Evolutionary conservation across 148 eudicot species (phyloP).

Genomic region (Drosera capensis): DNA sequence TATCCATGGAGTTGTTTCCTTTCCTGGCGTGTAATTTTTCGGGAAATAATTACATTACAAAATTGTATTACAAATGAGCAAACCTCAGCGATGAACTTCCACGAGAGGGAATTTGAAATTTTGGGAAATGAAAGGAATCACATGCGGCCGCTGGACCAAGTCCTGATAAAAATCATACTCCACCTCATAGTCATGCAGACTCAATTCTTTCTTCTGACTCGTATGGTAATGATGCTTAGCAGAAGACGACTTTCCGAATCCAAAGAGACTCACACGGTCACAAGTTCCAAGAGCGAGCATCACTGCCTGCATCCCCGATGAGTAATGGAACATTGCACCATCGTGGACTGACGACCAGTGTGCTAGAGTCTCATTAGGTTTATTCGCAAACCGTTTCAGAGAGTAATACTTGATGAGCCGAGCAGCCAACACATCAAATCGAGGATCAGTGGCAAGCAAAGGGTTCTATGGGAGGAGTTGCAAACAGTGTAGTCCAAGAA

Average conservation of each 20-base stretch:
- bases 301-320: conserved; percentile 93
- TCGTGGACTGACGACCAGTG: conserved; percentile 56
- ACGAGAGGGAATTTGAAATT: conserved; percentile 67
- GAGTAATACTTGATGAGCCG: conserved; percentile 1
- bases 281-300: conserved; percentile 70
- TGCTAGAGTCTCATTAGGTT: conserved; percentile 21
- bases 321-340: conserved; percentile 68
- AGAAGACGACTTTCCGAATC: conserved; percentile 55
- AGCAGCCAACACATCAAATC: conserved; percentile 48
- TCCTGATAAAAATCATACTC: conserved; percentile 69
- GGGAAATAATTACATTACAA: neutral
- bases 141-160: conserved; percentile 39
- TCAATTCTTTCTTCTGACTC: conserved; percentile 66
- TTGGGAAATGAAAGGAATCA: conserved; percentile 47
- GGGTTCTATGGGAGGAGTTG: conserved; percentile 58
- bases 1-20: too few relatives aligned
- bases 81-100: conserved; percentile 39
- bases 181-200: conserved; percentile 65
- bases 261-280: conserved; percentile 60
- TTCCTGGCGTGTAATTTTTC: neutral
- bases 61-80: too few relatives aligned
- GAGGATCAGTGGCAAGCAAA: conserved; percentile 48
- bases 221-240: conserved; percentile 91
- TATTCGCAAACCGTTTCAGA: conserved; percentile 7
- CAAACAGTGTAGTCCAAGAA: conserved; percentile 66